These are phyloP conservation scores for Penicillium robsamsonii DNA, from an alignment of 495 filamentous ascomycete species.

Conservation along the genomic window DNA sequence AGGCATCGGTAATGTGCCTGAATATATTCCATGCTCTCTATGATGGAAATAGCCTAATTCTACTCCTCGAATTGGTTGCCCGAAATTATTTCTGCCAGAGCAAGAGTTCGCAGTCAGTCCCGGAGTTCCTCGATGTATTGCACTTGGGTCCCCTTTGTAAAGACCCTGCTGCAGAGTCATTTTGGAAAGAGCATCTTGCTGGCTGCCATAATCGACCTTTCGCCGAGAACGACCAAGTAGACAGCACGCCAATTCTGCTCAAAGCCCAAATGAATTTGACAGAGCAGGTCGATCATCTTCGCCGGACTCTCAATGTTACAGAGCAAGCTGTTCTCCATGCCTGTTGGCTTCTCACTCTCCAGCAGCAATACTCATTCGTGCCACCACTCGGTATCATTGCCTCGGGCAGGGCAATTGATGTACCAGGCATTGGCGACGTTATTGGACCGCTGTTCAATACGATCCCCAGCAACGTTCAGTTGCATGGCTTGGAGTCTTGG, in stretches of 20 bases:
- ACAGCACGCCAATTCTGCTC: constrained; percentile 17
- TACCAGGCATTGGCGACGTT: constrained; percentile 63
- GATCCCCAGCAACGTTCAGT: constrained; percentile 65
- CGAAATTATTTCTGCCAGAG: constrained; percentile 30
- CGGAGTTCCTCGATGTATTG: constrained; percentile 42
- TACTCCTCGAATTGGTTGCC: constrained; percentile 60
- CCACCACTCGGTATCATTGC: constrained; percentile 40
- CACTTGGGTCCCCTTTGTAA: constrained; percentile 46
- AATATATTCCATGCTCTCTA: constrained; percentile 85
- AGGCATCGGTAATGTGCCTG: constrained; percentile 47
- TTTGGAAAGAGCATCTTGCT: constrained; percentile 66
- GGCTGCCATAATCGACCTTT: constrained; percentile 34
- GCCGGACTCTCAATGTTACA: constrained; percentile 36
- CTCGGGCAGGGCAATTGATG: constrained; percentile 46
- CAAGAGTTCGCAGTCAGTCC: constrained; percentile 4
- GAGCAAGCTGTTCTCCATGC: constrained; percentile 46
- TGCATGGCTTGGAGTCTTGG: constrained; percentile 30
- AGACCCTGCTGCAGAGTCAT: constrained; percentile 46
- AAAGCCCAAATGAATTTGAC: constrained; percentile 18
- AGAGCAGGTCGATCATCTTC: constrained; percentile 18
- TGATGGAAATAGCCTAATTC: constrained; percentile 73
- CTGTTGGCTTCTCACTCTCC: constrained; percentile 33
- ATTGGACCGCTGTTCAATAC: constrained; percentile 90
- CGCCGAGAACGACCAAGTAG: constrained; percentile 4
- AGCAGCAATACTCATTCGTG: constrained; percentile 37